These are phyloP conservation scores for Carex myosuroides DNA, from an alignment of 176 grass and related monocot species.

Conservation along the genomic window DNA sequence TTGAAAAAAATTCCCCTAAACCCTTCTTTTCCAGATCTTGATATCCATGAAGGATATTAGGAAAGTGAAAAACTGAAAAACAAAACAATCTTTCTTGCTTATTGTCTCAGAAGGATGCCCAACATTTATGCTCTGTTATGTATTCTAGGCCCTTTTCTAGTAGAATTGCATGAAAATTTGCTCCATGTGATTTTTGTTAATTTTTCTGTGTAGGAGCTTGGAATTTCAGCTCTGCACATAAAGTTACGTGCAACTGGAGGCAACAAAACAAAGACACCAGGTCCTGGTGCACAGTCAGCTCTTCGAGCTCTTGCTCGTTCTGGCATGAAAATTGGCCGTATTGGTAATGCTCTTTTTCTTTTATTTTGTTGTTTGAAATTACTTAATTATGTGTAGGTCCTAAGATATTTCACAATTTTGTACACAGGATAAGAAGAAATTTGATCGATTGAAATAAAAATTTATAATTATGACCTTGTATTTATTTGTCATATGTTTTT, in stretches of 20 bases:
- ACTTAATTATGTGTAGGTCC: not conserved
- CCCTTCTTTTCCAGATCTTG: not conserved
- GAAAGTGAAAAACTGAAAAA: not conserved
- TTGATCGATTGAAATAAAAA: not conserved
- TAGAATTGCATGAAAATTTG: not conserved
- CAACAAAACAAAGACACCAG: conserved; percentile 87
- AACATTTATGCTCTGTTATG: not conserved
- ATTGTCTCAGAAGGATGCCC: not conserved
- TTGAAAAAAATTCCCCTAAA: not conserved
- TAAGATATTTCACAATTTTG: not conserved
- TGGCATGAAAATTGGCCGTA: conserved; percentile 88
- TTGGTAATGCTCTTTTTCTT: conserved; percentile 36
- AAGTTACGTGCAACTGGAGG: conserved; percentile 80
- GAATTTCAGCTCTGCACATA: conserved; percentile 74
- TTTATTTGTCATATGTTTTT: not conserved
- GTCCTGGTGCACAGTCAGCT: conserved; percentile 83
- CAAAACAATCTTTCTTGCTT: not conserved
- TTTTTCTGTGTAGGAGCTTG: conserved; percentile 53
- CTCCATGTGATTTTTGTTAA: not conserved
- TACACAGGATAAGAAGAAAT: not conserved
- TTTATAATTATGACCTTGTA: not conserved
- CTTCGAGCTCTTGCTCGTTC: conserved; percentile 88
- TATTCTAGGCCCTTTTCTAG: not conserved
- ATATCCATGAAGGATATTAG: no score
- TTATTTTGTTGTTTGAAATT: not conserved